These are phyloP conservation scores for Bonia amplexicaulis DNA, from an alignment of 176 grass and related monocot genomes.

Conservation along the genomic window DNA sequence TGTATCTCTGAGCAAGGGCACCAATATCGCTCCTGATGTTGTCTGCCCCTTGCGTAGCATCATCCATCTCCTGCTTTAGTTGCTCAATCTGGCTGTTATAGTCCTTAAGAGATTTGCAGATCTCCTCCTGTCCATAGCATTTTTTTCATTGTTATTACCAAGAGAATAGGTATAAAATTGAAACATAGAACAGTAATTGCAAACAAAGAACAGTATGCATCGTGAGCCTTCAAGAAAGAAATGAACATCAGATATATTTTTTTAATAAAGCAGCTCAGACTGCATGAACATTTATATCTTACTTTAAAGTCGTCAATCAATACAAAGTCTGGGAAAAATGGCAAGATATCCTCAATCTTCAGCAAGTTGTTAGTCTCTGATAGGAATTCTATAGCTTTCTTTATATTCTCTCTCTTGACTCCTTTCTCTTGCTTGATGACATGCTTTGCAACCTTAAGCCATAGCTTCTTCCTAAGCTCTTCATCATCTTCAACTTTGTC, in stretches of 20 bases:
- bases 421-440: slow-evolving; percentile 98
- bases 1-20: slow-evolving; percentile 87
- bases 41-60: slow-evolving; percentile 90
- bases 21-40: slow-evolving; percentile 96
- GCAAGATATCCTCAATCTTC: slow-evolving; percentile 98
- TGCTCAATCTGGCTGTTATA: slow-evolving; percentile 97
- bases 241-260: background rate
- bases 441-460: slow-evolving; percentile 97
- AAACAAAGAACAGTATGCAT: background rate
- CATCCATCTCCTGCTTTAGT: slow-evolving; percentile 92
- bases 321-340: slow-evolving; percentile 96
- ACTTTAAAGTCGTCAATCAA: slow-evolving; percentile 99
- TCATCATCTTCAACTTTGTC: slow-evolving; percentile 99
- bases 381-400: slow-evolving; percentile 93
- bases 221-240: background rate
- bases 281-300: slow-evolving; percentile 21
- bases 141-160: slow-evolving; percentile 4
- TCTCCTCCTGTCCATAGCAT: slow-evolving; percentile 66
- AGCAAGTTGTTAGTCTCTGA: slow-evolving; percentile 87
- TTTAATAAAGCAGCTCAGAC: slow-evolving; percentile 1
- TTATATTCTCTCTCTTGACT: slow-evolving; percentile 95
- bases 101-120: slow-evolving; percentile 93
- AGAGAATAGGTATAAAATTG: background rate
- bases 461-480: slow-evolving; percentile 95
- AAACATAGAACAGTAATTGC: background rate